Conservation (phyloP, 225 moss, liverwort and hornwort species). For the Physcomitrium patens region DNA sequence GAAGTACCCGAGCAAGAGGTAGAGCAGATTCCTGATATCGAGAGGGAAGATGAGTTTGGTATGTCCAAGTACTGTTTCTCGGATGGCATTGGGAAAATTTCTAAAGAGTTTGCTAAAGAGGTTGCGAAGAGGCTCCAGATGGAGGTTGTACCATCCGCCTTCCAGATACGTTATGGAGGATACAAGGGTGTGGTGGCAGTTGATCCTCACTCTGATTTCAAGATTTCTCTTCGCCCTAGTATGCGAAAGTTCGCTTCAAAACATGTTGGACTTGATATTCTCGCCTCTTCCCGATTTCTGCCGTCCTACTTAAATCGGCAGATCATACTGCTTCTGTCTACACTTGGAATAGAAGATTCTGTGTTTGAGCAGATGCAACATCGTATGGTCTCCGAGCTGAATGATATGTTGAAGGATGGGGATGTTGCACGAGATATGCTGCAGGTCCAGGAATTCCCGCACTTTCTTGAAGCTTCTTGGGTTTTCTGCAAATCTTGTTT, state of each 20-base stretch:
- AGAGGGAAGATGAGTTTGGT: conserved; percentile 51
- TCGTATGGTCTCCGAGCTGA: conserved; percentile 59
- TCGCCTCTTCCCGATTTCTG: conserved; percentile 64
- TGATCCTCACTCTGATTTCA: conserved; percentile 65
- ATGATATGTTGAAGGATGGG: conserved; percentile 69
- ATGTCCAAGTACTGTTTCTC: conserved; percentile 76
- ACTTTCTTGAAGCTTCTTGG: background rate
- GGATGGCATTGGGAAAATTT: conserved; percentile 95
- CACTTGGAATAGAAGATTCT: conserved; percentile 69
- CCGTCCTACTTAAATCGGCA: conserved; percentile 89
- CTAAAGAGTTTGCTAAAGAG: conserved; percentile 61
- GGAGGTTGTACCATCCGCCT: conserved; percentile 74
- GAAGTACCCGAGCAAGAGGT: conserved; percentile 73
- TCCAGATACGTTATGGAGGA: conserved; percentile 96
- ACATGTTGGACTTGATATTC: conserved; percentile 77
- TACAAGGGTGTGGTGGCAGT: conserved; percentile 95
- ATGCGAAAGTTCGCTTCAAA: conserved; percentile 87
- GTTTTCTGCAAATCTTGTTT: background rate
- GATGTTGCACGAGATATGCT: conserved; percentile 67
- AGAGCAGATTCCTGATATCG: conserved; percentile 71
- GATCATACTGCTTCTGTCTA: conserved; percentile 84
- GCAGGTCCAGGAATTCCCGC: conserved; percentile 38
- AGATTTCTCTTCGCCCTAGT: conserved; percentile 81
- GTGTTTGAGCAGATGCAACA: conserved; percentile 77
- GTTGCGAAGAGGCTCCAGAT: conserved; percentile 49